phyloP scores from a whole-genome alignment of 2,329 filamentous ascomycete species.

The Diplodia corticola region DNA sequence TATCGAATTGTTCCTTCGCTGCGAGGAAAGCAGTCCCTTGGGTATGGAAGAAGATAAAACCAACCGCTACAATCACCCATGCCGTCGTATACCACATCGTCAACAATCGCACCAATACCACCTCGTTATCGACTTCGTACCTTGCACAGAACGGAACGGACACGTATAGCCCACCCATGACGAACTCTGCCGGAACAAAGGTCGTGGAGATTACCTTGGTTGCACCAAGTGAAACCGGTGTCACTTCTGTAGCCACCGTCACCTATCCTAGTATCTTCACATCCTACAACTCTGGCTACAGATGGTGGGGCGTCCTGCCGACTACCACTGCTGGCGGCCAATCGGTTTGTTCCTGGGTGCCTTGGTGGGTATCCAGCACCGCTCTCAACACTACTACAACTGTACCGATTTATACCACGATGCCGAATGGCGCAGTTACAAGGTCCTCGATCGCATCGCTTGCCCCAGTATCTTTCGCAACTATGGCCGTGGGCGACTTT shows the following conservation, averaged over 20 bases:
- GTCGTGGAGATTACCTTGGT: not conserved
- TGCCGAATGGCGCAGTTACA: not conserved
- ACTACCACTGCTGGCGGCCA: not conserved
- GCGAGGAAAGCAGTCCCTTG: not conserved
- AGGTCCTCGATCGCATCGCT: not conserved
- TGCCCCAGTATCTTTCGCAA: not conserved
- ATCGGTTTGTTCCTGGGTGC: slow-evolving; percentile 4
- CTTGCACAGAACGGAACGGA: not conserved
- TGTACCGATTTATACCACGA: not conserved
- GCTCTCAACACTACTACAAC: not conserved
- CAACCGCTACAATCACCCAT: not conserved
- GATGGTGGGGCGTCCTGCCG: slow-evolving; percentile 4
- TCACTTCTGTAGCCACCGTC: not conserved
- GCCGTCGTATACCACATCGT: slow-evolving; percentile 2
- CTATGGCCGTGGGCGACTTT: not conserved
- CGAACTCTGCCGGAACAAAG: not conserved
- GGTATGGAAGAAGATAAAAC: not conserved
- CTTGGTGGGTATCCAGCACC: not conserved
- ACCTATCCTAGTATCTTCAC: not conserved
- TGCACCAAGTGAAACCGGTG: not conserved
- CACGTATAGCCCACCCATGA: not conserved
- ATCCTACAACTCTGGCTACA: not conserved
- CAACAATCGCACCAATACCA: slow-evolving; percentile 5
- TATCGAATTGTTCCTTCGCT: not conserved
- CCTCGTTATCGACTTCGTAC: not conserved